Base-by-base conservation (phyloP, 2,329 filamentous ascomycete genomes). In the Talaromyces sp. region DNA sequence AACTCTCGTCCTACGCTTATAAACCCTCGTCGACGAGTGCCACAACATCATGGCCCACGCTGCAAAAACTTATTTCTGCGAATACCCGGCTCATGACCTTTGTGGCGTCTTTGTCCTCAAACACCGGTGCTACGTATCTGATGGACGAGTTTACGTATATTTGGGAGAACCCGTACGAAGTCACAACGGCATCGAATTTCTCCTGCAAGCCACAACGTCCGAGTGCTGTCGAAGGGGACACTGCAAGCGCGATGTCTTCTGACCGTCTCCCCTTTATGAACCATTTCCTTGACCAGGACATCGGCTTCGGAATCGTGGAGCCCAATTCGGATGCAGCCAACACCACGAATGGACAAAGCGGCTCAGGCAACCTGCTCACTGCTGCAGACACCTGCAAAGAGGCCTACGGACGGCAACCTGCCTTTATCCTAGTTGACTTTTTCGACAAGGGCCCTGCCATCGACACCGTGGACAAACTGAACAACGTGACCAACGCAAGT, bases 351-450 rank as follows among this genome's bases (percentile, higher is more conserved):
- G 85, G 82, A 39, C 78, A 86, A 9, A 80, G 76, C 11, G 86
- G 83, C 2, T 73, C 72, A 0, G 89, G 89, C 8, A 80, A 79
- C 52, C 70, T 85, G 36, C 81, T 81, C 7, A 69, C 70, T 10
- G 66, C 78, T 28, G 84, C 84, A 36, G 71, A 77, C 51, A 73
- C 72, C 61, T 93, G 86, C 72, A 75, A 77, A 58, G 70, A 67
- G 2, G 75, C 85, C 63, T 93, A 88, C 79, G 82, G 82, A n/a
- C 74, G 77, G 30, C 78, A 81, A 56, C 89, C 91, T n/a, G 86
- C 82, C 3, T 93, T 91, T 68, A 82, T 91, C 22, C 81, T 95
- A 10, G 89, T 93, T 1, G 91, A 96, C 74, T 93, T 92, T 73
- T 92, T 88, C 73, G 88, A 91, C 72, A 81, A 87, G 62, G 90